Evolutionary conservation across 2,329 filamentous ascomycete species (phyloP).

Genomic region (Fusarium sp.): DNA sequence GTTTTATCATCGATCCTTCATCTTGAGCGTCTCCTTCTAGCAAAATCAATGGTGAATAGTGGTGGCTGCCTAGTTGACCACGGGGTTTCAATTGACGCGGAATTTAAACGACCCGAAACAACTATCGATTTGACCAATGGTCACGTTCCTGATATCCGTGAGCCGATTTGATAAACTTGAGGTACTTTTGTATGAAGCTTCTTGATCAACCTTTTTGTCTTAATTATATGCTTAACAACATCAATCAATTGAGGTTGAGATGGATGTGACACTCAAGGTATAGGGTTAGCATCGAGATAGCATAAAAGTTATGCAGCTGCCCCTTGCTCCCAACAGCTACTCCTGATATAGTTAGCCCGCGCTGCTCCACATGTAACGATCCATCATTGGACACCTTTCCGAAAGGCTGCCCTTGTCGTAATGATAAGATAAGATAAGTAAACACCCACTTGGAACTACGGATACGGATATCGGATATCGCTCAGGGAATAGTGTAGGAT

Average conservation of each 20-base stretch:
- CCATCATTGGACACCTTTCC: background rate
- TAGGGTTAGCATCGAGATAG: background rate
- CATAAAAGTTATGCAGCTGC: background rate
- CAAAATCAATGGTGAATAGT: accelerated
- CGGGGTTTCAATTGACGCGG: background rate
- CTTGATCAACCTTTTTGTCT: background rate
- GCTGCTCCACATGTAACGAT: too few relatives aligned
- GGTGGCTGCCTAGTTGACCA: background rate
- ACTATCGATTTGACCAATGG: background rate
- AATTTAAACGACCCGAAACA: background rate
- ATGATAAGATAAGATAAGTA: background rate
- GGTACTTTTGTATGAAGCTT: background rate
- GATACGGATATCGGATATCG: too few relatives aligned
- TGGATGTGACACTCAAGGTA: background rate
- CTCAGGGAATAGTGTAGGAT: background rate
- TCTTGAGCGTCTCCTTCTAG: background rate
- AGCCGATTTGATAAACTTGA: background rate
- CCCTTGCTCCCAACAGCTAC: background rate
- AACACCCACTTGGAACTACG: background rate
- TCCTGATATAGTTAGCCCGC: background rate
- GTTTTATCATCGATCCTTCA: background rate
- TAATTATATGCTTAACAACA: background rate
- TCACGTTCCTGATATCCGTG: background rate
- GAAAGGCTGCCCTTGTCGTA: accelerated
- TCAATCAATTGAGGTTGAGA: background rate